phyloP scores from a whole-genome alignment of 176 grass and related monocot genomes.

The Themeda triandra region DNA sequence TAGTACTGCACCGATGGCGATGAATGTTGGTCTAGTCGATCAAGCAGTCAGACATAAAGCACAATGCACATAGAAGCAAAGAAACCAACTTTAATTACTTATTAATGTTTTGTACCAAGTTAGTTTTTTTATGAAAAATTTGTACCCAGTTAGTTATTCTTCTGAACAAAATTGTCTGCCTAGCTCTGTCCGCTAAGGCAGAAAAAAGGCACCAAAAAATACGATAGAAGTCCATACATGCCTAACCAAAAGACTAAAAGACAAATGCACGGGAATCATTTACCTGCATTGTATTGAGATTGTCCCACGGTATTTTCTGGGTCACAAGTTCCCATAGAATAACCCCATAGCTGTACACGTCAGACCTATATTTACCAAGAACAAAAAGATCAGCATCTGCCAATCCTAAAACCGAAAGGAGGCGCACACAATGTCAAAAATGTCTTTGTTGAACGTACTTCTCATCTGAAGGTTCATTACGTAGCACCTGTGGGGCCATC shows the following conservation, averaged over 20 bases:
- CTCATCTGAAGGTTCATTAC: conserved; percentile 89
- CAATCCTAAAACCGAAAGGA: background rate
- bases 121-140: too few relatives aligned
- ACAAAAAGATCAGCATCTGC: background rate
- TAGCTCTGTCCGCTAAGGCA: background rate
- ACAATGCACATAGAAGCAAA: background rate
- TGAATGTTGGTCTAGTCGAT: background rate
- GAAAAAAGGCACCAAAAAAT: background rate
- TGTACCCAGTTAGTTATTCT: background rate
- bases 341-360: conserved; percentile 91
- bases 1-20: background rate
- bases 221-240: background rate
- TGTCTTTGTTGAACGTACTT: conserved; percentile 42
- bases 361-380: conserved; percentile 62
- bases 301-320: conserved; percentile 92
- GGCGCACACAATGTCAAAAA: background rate
- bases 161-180: background rate
- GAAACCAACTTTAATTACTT: background rate
- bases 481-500: conserved; percentile 96
- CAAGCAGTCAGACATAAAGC: background rate
- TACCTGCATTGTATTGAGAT: conserved; percentile 90
- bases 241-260: background rate
- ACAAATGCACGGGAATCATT: background rate
- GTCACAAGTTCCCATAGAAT: conserved; percentile 93
- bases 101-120: too few relatives aligned